phyloP scores from a whole-genome alignment of 208 protist genomes.

The Balamuthia mandrillaris region DNA sequence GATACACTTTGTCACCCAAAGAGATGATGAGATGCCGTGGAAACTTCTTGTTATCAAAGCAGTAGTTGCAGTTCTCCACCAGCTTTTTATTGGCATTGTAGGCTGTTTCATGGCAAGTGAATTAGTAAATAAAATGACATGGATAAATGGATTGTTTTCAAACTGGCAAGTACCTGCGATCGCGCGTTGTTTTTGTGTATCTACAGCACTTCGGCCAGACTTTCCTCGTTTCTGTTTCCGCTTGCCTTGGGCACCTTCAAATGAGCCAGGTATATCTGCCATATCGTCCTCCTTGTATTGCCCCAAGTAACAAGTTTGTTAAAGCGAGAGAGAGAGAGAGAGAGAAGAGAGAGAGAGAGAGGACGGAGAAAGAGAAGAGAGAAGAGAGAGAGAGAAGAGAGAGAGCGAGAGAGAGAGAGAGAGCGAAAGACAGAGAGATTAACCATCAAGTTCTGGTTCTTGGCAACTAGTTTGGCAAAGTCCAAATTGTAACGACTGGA shows the following conservation, averaged over 20 bases:
- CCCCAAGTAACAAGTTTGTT: neutral
- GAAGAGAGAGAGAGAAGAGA: neutral
- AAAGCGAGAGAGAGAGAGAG: neutral
- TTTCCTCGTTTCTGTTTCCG: neutral
- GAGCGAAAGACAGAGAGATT: neutral
- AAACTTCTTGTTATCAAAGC: constrained; percentile 15
- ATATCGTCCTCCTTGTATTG: neutral
- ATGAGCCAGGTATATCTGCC: neutral
- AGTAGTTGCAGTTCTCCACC: constrained; percentile 29
- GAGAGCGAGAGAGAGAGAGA: neutral
- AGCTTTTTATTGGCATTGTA: neutral
- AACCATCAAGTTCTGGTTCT: neutral
- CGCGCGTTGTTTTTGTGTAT: neutral
- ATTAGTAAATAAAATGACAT: neutral
- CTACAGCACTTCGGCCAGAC: neutral
- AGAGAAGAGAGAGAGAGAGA: neutral
- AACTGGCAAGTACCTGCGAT: neutral
- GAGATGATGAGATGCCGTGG: constrained; percentile 30
- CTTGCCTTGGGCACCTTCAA: neutral
- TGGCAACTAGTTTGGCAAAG: no score
- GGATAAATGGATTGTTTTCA: neutral
- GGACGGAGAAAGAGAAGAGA: neutral
- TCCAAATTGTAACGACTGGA: no score
- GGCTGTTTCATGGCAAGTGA: neutral
- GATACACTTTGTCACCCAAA: constrained; percentile 6